Conservation (phyloP, 768 basidiomycete genomes). For the Suillus subluteus region DNA sequence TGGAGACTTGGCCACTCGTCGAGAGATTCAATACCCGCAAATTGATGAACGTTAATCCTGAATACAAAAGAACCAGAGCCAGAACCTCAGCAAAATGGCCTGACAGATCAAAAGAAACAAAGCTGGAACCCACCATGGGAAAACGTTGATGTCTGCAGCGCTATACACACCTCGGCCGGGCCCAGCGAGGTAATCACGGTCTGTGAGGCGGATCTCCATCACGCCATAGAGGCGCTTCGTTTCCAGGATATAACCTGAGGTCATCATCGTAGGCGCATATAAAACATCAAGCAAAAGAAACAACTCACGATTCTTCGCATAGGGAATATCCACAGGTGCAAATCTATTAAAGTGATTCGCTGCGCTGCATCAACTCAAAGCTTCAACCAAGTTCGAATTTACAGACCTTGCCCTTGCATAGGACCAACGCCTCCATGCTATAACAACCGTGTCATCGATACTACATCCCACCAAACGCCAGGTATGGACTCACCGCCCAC, state of each 20-base stretch:
- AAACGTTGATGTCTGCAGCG: slow-evolving; percentile 46
- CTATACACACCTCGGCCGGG: slow-evolving; percentile 35
- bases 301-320: slow-evolving; percentile 38
- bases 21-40: slow-evolving; percentile 38
- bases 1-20: slow-evolving; percentile 44
- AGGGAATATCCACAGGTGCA: slow-evolving; percentile 38
- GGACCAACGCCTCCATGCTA: slow-evolving; percentile 39
- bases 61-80: not conserved
- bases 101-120: slow-evolving; percentile 9
- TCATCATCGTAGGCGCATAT: too few species aligned
- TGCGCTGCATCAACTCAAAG: slow-evolving; percentile 5
- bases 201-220: slow-evolving; percentile 47
- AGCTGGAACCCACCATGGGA: slow-evolving; percentile 16
- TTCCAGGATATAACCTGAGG: slow-evolving; percentile 47
- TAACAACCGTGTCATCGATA: not conserved
- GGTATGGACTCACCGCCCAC: slow-evolving; percentile 34
- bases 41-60: slow-evolving; percentile 39
- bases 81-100: not conserved
- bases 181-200: slow-evolving; percentile 50
- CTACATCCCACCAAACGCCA: not conserved
- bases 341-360: slow-evolving; percentile 42
- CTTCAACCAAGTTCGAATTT: not conserved
- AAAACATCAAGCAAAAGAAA: not conserved
- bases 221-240: slow-evolving; percentile 51
- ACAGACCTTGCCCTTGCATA: slow-evolving; percentile 38